Conservation (phyloP, 192 early-diverging fungal species). For the Blastocladiella britannica region DNA sequence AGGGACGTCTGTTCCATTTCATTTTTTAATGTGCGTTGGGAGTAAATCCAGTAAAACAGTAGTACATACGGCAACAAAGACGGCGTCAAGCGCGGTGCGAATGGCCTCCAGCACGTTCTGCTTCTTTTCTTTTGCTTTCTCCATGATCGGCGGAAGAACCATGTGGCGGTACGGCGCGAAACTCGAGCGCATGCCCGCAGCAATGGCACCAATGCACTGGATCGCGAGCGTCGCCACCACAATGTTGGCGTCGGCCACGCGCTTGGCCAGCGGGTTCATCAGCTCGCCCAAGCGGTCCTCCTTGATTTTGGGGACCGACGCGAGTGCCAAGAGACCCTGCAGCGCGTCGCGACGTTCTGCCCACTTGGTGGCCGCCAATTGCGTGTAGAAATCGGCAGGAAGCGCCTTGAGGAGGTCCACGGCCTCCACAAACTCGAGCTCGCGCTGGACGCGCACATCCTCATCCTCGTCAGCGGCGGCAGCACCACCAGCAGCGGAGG, state of each 20-base stretch:
- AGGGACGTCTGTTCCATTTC: constrained; percentile 12
- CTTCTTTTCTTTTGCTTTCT: constrained; percentile 93
- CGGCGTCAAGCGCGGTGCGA: constrained; percentile 56
- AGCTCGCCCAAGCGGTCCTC: constrained; percentile 65
- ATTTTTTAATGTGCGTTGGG: too few species aligned
- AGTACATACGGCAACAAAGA: constrained; percentile 44
- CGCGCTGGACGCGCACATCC: constrained; percentile 29
- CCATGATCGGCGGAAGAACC: constrained; percentile 49
- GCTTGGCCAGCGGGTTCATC: constrained; percentile 60
- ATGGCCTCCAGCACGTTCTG: constrained; percentile 67
- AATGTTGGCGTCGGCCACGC: constrained; percentile 72
- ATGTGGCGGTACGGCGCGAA: constrained; percentile 63
- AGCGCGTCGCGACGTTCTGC: constrained; percentile 86
- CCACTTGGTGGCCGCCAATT: constrained; percentile 62
- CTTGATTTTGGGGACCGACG: constrained; percentile 50
- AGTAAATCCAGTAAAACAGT: too few species aligned
- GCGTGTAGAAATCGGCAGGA: constrained; percentile 52
- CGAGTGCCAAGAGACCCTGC: constrained; percentile 44
- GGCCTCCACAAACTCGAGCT: constrained; percentile 73
- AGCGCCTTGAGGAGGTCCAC: constrained; percentile 80
- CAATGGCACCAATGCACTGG: constrained; percentile 64
- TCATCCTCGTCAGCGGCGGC: constrained; percentile 18
- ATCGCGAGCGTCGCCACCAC: constrained; percentile 56
- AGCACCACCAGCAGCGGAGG: constrained; percentile 9
- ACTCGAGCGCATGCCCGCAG: constrained; percentile 46